phyloP scores from a whole-genome alignment of 306 rosid species.

The Lathyrus aphaca region DNA sequence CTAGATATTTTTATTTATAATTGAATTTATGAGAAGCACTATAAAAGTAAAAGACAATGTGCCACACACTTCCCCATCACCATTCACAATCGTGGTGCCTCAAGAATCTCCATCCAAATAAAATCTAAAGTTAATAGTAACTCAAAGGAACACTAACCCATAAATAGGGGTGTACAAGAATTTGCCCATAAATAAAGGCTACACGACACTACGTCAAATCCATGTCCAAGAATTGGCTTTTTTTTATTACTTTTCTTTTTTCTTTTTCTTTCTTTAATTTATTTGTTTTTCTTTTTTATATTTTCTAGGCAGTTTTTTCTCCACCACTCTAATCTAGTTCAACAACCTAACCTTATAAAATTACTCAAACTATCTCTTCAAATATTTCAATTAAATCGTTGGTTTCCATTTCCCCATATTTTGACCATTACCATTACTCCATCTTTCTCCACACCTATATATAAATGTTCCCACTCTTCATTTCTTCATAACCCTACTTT shows the following conservation, averaged over 20 bases:
- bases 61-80: conserved; percentile 19
- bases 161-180: conserved; percentile 20
- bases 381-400: too few relatives aligned
- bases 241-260: background rate
- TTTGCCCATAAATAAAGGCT: background rate
- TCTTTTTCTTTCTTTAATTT: background rate
- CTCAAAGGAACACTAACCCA: conserved; percentile 29
- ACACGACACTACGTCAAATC: conserved; percentile 32
- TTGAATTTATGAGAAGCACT: too few relatives aligned
- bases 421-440: conserved; percentile 59
- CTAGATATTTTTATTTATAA: too few relatives aligned
- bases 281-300: background rate
- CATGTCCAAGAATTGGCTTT: conserved; percentile 30
- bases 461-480: conserved; percentile 34
- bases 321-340: conserved; percentile 34
- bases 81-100: conserved; percentile 36
- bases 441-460: conserved; percentile 32
- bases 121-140: conserved; percentile 44
- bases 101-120: conserved; percentile 27
- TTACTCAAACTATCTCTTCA: background rate
- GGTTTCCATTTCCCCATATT: conserved; percentile 10
- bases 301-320: conserved; percentile 40
- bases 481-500: conserved; percentile 2
- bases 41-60: too few relatives aligned
- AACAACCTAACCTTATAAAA: conserved; percentile 33